Evolutionary conservation across 345 rosid genomes (phyloP).

Genomic region (Arabidopsis arenosa): DNA sequence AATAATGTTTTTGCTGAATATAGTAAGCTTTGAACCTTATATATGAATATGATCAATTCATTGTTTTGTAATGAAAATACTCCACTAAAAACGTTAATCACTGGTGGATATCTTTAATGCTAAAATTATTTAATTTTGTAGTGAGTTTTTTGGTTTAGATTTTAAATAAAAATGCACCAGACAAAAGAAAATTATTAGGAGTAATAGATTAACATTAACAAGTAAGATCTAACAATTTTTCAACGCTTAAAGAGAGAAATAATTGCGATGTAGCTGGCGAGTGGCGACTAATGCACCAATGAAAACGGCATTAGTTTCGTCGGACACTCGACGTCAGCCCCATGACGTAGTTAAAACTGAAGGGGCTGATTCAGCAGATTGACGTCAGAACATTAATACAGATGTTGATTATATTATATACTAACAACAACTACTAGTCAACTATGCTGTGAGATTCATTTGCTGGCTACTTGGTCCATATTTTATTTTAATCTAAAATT

Average conservation of each 20-base stretch:
- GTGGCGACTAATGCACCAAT: neutral
- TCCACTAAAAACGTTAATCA: neutral
- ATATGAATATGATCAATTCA: neutral
- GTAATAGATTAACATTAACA: neutral
- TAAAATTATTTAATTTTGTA: neutral
- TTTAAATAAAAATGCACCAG: neutral
- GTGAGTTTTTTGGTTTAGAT: neutral
- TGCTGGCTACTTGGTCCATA: neutral
- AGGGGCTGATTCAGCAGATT: neutral
- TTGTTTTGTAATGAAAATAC: neutral
- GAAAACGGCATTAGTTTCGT: neutral
- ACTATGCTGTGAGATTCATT: slow-evolving; percentile 14
- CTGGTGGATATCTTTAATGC: neutral
- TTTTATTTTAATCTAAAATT: neutral
- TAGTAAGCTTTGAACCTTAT: neutral
- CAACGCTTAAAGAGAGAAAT: neutral
- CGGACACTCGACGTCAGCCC: slow-evolving; percentile 17
- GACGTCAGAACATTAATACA: slow-evolving; percentile 2
- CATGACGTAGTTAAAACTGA: slow-evolving; percentile 16
- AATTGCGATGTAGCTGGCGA: slow-evolving; percentile 13
- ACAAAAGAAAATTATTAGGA: neutral
- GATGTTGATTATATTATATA: neutral
- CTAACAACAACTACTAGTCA: slow-evolving; percentile 7
- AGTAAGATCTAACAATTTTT: slow-evolving; percentile 2
- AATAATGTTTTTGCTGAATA: neutral